These are phyloP conservation scores for Salmacisia buchloeana DNA, from an alignment of 1,284 basidiomycete species.

Conservation along the genomic window DNA sequence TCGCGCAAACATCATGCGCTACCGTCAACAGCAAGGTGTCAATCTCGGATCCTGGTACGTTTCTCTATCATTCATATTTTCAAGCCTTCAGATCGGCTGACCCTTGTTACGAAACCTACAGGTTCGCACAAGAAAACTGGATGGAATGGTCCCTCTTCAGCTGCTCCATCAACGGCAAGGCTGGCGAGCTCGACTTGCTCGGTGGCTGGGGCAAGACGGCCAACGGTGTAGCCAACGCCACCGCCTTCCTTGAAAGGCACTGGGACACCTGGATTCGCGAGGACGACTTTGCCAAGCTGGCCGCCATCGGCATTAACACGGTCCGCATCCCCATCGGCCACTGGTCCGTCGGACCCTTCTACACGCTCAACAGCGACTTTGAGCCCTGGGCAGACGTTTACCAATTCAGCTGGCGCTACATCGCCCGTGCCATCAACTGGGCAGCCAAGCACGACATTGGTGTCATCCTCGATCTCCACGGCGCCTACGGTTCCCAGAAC, in stretches of 20 bases:
- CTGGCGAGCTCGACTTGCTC: slow-evolving; percentile 55
- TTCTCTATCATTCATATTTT: not conserved
- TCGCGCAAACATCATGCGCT: slow-evolving; percentile 42
- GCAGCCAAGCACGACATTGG: slow-evolving; percentile 64
- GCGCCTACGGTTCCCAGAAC: slow-evolving; percentile 63
- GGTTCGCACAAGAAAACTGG: slow-evolving; percentile 74
- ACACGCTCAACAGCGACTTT: slow-evolving; percentile 59
- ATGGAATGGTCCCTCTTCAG: slow-evolving; percentile 67
- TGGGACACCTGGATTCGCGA: slow-evolving; percentile 57
- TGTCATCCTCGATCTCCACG: slow-evolving; percentile 71
- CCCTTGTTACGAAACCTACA: slow-evolving; percentile 30
- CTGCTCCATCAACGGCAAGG: slow-evolving; percentile 59
- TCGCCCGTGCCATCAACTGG: slow-evolving; percentile 64
- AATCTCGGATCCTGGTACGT: slow-evolving; percentile 34
- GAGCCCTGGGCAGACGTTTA: slow-evolving; percentile 62
- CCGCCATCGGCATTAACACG: slow-evolving; percentile 50
- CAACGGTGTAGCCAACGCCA: slow-evolving; percentile 54
- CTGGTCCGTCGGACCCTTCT: slow-evolving; percentile 52
- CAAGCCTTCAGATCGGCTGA: not conserved
- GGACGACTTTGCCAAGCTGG: slow-evolving; percentile 51
- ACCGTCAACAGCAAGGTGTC: slow-evolving; percentile 43
- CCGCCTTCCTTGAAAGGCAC: slow-evolving; percentile 61
- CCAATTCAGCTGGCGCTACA: slow-evolving; percentile 59
- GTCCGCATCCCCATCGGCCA: slow-evolving; percentile 51
- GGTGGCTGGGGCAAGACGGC: slow-evolving; percentile 58